These are phyloP conservation scores for Inga laurina DNA, from an alignment of 306 rosid genomes.

Conservation along the genomic window DNA sequence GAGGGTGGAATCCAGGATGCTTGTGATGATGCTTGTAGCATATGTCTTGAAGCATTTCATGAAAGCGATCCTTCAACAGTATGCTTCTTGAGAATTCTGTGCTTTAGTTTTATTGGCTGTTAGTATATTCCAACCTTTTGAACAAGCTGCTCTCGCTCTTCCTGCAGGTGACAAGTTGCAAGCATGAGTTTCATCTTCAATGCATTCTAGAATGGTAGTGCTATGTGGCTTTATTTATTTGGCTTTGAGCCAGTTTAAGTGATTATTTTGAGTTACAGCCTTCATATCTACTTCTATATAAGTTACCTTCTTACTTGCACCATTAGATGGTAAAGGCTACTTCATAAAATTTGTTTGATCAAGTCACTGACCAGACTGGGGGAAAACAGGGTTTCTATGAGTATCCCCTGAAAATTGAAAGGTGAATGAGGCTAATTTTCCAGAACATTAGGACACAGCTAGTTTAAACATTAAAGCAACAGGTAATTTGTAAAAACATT, in stretches of 20 bases:
- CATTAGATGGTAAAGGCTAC: neutral
- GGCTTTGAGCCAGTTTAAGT: slow-evolving; percentile 5
- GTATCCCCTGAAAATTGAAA: slow-evolving; percentile 2
- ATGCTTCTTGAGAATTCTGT: slow-evolving; percentile 3
- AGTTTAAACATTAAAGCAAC: neutral
- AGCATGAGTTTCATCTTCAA: slow-evolving; percentile 95
- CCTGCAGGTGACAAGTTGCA: slow-evolving; percentile 83
- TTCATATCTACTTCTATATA: slow-evolving; percentile 3
- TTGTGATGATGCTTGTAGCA: slow-evolving; percentile 95
- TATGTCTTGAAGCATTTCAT: slow-evolving; percentile 83
- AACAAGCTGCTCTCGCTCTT: slow-evolving; percentile 18
- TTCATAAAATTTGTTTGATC: neutral
- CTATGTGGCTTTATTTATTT: slow-evolving; percentile 9
- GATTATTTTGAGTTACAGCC: slow-evolving; percentile 3
- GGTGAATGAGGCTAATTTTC: neutral
- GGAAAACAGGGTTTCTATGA: slow-evolving; percentile 4
- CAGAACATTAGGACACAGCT: neutral
- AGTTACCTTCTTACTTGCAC: neutral
- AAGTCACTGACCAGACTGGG: neutral
- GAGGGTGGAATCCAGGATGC: slow-evolving; percentile 99
- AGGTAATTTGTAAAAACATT: neutral
- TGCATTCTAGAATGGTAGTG: slow-evolving; percentile 94
- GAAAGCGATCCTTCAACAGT: slow-evolving; percentile 96
- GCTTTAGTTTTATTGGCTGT: neutral
- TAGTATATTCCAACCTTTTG: slow-evolving; percentile 12